phyloP scores from a whole-genome alignment of 331 rosid genomes.

The Cucumis variabilis region DNA sequence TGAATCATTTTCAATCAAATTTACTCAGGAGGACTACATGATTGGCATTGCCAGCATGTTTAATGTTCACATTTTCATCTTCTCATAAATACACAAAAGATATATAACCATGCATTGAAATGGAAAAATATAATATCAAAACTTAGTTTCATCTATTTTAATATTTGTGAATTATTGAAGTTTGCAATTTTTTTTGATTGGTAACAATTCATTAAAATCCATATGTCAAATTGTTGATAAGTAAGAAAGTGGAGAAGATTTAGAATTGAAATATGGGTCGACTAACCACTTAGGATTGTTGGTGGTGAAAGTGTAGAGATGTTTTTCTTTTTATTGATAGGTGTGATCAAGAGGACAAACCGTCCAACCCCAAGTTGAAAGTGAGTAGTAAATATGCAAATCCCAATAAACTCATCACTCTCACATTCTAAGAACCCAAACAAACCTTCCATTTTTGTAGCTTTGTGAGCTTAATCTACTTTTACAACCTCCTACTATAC shows the following conservation, averaged over 20 bases:
- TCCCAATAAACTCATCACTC: background rate
- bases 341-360: background rate
- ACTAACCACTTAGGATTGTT: background rate
- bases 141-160: too few species aligned
- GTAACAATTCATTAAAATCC: too few species aligned
- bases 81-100: background rate
- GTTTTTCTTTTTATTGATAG: background rate
- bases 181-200: too few species aligned
- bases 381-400: background rate
- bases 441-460: background rate
- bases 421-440: conserved; percentile 15
- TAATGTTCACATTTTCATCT: background rate
- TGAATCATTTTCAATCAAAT: background rate
- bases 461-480: background rate
- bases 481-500: background rate
- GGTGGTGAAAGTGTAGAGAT: background rate
- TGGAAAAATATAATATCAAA: too few species aligned
- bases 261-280: too few species aligned
- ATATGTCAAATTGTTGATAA: too few species aligned
- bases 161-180: too few species aligned
- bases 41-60: too few species aligned
- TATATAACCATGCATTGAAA: too few species aligned
- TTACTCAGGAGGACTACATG: background rate
- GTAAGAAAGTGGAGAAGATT: too few species aligned
- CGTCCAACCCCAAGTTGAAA: conserved; percentile 1